These are phyloP conservation scores for Trichoderma parareesei DNA, from an alignment of 495 filamentous ascomycete species.

Conservation along the genomic window DNA sequence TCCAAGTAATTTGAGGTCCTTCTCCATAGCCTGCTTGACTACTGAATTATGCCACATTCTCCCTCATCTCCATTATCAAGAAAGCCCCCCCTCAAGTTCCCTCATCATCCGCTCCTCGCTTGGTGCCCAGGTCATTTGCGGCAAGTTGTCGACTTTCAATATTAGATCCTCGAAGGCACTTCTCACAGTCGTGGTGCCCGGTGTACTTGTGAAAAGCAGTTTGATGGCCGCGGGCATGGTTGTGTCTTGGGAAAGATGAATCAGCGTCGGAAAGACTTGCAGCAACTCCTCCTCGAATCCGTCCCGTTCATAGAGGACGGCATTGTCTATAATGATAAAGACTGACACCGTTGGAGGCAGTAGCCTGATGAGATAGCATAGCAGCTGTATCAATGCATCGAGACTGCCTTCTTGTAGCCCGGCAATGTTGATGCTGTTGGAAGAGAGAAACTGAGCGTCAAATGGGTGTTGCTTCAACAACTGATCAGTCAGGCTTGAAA, in stretches of 20 bases:
- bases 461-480: background rate
- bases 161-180: slow-evolving; percentile 1
- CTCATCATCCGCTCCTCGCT: slow-evolving; percentile 3
- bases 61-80: too few species aligned
- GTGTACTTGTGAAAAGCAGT: background rate
- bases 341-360: background rate
- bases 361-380: background rate
- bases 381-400: background rate
- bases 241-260: background rate
- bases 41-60: too few species aligned
- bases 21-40: background rate
- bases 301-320: background rate
- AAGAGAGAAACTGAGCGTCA: background rate
- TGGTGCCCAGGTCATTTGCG: slow-evolving; percentile 2
- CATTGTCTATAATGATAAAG: background rate
- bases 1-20: background rate
- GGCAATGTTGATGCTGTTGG: background rate
- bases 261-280: background rate
- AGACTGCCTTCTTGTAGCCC: background rate
- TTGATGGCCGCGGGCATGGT: background rate
- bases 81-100: background rate
- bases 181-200: background rate
- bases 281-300: background rate
- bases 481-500: background rate
- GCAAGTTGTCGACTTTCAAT: background rate